Evolutionary conservation across 768 basidiomycete species (phyloP).

Genomic region (Xerocomus potaroensis): DNA sequence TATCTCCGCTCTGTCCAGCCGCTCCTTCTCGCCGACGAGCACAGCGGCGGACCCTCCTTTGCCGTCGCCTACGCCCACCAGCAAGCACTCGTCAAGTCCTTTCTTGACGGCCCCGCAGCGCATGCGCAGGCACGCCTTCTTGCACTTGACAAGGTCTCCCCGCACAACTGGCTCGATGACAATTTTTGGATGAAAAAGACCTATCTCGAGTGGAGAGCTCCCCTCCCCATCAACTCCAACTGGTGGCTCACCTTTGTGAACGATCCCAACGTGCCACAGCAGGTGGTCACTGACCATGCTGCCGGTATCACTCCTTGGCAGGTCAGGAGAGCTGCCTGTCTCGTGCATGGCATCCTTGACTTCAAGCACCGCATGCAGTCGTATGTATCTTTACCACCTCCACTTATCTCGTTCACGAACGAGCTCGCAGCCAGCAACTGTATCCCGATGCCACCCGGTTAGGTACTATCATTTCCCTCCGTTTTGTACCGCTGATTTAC

Average conservation of each 20-base stretch:
- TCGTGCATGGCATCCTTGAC: conserved; percentile 64
- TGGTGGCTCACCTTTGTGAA: conserved; percentile 92
- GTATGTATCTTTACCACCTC: conserved; percentile 39
- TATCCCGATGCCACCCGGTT: conserved; percentile 69
- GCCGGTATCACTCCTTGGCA: conserved; percentile 74
- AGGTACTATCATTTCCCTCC: conserved; percentile 37
- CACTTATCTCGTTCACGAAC: conserved; percentile 4
- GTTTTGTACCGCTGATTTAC: background rate
- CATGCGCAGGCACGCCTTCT: conserved; percentile 23
- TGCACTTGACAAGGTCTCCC: conserved; percentile 81
- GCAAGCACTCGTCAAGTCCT: conserved; percentile 16
- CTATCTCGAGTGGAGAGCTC: conserved; percentile 84
- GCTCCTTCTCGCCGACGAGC: conserved; percentile 71
- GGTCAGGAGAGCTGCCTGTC: conserved; percentile 77
- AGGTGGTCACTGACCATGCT: conserved; percentile 22
- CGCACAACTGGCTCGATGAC: conserved; percentile 92
- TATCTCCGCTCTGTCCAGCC: conserved; percentile 81
- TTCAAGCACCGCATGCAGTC: conserved; percentile 63
- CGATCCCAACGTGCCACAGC: conserved; percentile 57
- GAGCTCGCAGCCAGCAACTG: conserved; percentile 54
- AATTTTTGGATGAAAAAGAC: conserved; percentile 87
- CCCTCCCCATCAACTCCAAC: conserved; percentile 86
- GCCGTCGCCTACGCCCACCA: conserved; percentile 19
- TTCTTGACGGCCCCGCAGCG: conserved; percentile 8
- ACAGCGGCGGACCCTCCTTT: conserved; percentile 50